phyloP scores from a whole-genome alignment of 768 basidiomycete genomes.

The Thelephora ganbajun region DNA sequence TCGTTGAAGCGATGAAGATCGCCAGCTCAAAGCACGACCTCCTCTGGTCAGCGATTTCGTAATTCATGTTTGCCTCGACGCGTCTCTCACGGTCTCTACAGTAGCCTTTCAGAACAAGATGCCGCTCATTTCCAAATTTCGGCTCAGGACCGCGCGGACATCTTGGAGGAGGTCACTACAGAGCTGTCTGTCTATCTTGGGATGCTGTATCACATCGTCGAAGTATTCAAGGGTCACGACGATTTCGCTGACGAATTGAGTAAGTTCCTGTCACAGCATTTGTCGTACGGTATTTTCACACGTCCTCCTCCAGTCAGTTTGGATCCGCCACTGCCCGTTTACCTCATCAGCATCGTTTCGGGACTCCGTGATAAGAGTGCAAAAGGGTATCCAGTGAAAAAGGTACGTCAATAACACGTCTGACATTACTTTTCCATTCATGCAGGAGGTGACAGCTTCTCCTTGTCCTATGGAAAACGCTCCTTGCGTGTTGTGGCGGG shows the following conservation, averaged over 20 bases:
- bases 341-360: slow-evolving; percentile 83
- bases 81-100: slow-evolving; percentile 17
- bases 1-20: slow-evolving; percentile 83
- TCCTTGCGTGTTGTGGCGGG: slow-evolving; percentile 88
- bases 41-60: slow-evolving; percentile 37
- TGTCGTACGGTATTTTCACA: slow-evolving; percentile 8
- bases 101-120: slow-evolving; percentile 65
- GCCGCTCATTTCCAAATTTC: slow-evolving; percentile 60
- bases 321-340: slow-evolving; percentile 88
- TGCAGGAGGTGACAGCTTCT: slow-evolving; percentile 44
- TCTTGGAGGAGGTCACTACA: slow-evolving; percentile 81
- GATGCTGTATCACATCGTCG: slow-evolving; percentile 90
- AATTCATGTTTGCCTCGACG: neutral
- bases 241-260: slow-evolving; percentile 95
- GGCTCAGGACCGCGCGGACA: slow-evolving; percentile 55
- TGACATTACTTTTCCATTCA: slow-evolving; percentile 3
- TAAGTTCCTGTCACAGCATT: slow-evolving; percentile 27
- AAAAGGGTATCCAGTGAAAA: slow-evolving; percentile 95
- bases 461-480: slow-evolving; percentile 86
- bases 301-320: slow-evolving; percentile 60
- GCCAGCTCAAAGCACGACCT: slow-evolving; percentile 80
- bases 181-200: slow-evolving; percentile 90
- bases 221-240: slow-evolving; percentile 86
- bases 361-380: slow-evolving; percentile 85
- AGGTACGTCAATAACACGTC: slow-evolving; percentile 32